These are phyloP conservation scores for Xanthoconium stramineum DNA, from an alignment of 768 basidiomycete species.

Conservation along the genomic window DNA sequence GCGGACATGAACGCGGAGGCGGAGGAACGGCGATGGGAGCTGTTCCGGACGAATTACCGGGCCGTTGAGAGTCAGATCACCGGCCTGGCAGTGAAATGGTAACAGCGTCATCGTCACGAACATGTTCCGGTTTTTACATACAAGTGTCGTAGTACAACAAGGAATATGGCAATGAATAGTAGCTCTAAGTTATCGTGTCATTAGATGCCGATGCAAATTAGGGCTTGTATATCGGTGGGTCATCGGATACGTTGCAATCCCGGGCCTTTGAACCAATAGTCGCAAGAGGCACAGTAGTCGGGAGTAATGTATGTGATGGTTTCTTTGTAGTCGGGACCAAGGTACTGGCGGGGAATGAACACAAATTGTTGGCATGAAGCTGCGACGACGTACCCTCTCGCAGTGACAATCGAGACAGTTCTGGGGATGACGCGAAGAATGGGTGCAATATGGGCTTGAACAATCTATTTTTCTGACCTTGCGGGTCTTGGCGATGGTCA, in stretches of 20 bases:
- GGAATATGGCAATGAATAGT: conserved; percentile 20
- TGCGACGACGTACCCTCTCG: conserved; percentile 37
- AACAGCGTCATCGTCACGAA: conserved; percentile 16
- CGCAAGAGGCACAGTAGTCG: conserved; percentile 56
- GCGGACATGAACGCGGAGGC: conserved; percentile 38
- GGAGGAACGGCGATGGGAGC: conserved; percentile 40
- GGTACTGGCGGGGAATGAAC: conserved; percentile 39
- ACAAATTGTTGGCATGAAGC: neutral
- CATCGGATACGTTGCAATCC: conserved; percentile 40
- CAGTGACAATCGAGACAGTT: conserved; percentile 43
- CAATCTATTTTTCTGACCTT: conserved; percentile 36
- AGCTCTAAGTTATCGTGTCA: conserved; percentile 30
- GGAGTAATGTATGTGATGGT: conserved; percentile 48
- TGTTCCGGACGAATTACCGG: conserved; percentile 77
- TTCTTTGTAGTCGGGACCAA: conserved; percentile 68
- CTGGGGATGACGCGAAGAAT: conserved; percentile 39
- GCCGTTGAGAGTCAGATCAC: conserved; percentile 85
- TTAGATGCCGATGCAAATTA: conserved; percentile 19
- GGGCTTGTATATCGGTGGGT: conserved; percentile 5
- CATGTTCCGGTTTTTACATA: conserved; percentile 12
- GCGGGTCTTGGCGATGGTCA: conserved; percentile 29
- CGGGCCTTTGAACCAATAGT: conserved; percentile 53
- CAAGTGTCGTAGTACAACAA: conserved; percentile 21
- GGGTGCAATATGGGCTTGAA: conserved; percentile 35
- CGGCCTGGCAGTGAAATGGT: conserved; percentile 77